phyloP scores from a whole-genome alignment of 2,329 filamentous ascomycete species.

The Sclerotinia nivalis region DNA sequence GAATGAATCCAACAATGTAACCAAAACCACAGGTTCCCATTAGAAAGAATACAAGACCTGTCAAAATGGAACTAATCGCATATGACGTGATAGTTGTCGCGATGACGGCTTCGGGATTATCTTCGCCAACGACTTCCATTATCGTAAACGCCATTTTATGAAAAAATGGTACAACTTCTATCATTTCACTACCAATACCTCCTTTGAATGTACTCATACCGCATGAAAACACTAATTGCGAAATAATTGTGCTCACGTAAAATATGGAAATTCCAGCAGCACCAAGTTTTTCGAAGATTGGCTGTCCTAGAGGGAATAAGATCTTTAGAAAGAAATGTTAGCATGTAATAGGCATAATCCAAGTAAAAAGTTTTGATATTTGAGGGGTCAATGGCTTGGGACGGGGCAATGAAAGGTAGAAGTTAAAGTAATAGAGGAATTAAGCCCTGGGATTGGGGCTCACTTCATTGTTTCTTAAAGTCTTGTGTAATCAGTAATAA shows the following conservation, averaged over 20 bases:
- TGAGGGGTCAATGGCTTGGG: neutral
- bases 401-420: neutral
- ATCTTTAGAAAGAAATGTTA: conserved; percentile 57
- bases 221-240: conserved; percentile 84
- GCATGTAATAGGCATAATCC: conserved; percentile 51
- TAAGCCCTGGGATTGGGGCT: neutral
- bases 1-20: conserved; percentile 94
- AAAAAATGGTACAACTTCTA: conserved; percentile 98
- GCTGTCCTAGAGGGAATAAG: conserved; percentile 84
- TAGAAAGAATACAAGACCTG: conserved; percentile 85
- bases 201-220: conserved; percentile 86
- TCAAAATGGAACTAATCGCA: conserved; percentile 85
- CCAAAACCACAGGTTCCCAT: conserved; percentile 88
- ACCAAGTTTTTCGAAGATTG: conserved; percentile 81
- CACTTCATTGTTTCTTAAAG: neutral
- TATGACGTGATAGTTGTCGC: conserved; percentile 94
- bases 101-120: conserved; percentile 81
- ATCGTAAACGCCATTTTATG: conserved; percentile 97
- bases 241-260: conserved; percentile 95
- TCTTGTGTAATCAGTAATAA: neutral
- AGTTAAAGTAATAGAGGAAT: neutral
- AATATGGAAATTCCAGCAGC: conserved; percentile 97
- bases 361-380: neutral
- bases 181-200: conserved; percentile 93
- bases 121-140: conserved; percentile 72